Percentiles rank a stretch among this genome's conserved stretches.
Evolutionary conservation across 2,329 filamentous ascomycete species (phyloP).

Genomic region (Alternaria brassicicola): DNA sequence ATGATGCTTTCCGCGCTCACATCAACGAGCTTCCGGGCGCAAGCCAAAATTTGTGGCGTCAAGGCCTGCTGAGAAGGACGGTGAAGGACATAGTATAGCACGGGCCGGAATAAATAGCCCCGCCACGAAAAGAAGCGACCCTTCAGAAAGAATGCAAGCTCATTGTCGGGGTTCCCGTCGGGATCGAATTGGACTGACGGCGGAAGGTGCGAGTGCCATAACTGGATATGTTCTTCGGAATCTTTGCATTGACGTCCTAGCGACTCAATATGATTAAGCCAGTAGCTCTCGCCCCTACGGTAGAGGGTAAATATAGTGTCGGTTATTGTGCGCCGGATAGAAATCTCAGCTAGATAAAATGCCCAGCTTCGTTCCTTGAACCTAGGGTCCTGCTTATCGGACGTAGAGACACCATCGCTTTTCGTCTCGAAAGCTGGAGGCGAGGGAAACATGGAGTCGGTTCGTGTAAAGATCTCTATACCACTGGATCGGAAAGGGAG

Average conservation of each 20-base stretch:
- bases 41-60: neutral
- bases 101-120: neutral
- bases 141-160: too few species aligned
- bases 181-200: neutral
- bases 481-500: neutral
- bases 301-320: neutral
- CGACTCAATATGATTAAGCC: neutral
- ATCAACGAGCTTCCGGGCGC: neutral
- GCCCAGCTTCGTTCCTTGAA: neutral
- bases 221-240: neutral
- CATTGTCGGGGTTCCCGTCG: neutral
- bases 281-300: neutral
- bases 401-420: neutral
- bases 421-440: neutral
- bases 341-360: neutral
- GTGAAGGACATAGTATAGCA: neutral
- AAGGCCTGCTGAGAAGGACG: neutral
- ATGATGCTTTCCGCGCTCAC: neutral
- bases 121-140: neutral
- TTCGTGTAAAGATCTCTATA: neutral
- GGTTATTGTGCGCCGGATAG: neutral
- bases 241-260: neutral
- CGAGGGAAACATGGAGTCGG: neutral
- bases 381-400: neutral
- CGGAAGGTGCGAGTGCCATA: neutral